A percentile compares a stretch with the other conserved stretches of the same genome.
Conservation (phyloP, 805 yeast genomes). For the Pichia nakasei region DNA sequence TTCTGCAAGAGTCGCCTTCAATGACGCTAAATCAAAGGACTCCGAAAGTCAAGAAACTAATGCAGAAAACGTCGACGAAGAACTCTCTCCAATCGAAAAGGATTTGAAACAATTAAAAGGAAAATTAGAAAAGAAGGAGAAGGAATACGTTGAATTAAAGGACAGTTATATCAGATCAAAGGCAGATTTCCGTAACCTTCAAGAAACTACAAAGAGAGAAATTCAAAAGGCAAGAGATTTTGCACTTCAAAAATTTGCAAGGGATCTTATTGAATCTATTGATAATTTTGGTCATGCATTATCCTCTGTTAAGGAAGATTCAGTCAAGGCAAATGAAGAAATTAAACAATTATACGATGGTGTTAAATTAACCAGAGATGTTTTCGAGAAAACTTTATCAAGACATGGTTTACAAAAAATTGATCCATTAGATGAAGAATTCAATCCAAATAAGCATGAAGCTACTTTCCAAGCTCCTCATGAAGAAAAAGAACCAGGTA, state of each 20-base stretch:
- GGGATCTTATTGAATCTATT: slow-evolving; percentile 78
- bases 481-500: slow-evolving; percentile 84
- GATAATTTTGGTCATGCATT: slow-evolving; percentile 89
- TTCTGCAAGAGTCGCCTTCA: slow-evolving; percentile 16
- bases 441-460: slow-evolving; percentile 89
- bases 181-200: slow-evolving; percentile 90
- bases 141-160: slow-evolving; percentile 72
- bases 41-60: slow-evolving; percentile 6
- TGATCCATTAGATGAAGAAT: slow-evolving; percentile 75
- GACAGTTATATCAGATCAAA: slow-evolving; percentile 75
- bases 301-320: slow-evolving; percentile 57
- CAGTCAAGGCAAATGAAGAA: slow-evolving; percentile 49
- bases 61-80: slow-evolving; percentile 13
- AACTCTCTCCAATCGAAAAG: slow-evolving; percentile 21
- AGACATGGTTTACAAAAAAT: slow-evolving; percentile 76
- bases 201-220: slow-evolving; percentile 83
- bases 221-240: slow-evolving; percentile 80
- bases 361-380: slow-evolving; percentile 79
- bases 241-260: slow-evolving; percentile 87
- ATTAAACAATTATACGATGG: slow-evolving; percentile 77
- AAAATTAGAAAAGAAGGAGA: slow-evolving; percentile 52
- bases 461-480: slow-evolving; percentile 85
- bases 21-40: slow-evolving; percentile 17
- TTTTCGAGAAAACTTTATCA: slow-evolving; percentile 73
- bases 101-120: slow-evolving; percentile 36